phyloP scores from a whole-genome alignment of 2,329 filamentous ascomycete species.

The Ceratocystiopsis sp. region DNA sequence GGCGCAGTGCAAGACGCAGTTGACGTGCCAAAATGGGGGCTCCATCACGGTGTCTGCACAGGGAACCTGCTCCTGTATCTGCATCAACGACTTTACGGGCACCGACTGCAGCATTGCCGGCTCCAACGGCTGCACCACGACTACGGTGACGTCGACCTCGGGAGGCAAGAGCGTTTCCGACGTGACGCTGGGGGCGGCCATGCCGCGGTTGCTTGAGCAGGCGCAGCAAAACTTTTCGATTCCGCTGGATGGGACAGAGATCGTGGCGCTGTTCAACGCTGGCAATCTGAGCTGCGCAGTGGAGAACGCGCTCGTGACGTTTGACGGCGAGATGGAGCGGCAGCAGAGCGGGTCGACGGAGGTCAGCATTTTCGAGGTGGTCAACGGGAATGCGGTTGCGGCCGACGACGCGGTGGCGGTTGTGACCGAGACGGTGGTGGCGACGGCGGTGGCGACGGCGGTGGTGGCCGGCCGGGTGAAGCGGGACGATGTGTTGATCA shows the following conservation, averaged over 20 bases:
- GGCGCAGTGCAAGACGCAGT: slow-evolving; percentile 39
- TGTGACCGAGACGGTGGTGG: slow-evolving; percentile 6
- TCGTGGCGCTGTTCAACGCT: slow-evolving; percentile 61
- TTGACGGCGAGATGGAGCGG: slow-evolving; percentile 40
- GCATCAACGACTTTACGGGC: slow-evolving; percentile 69
- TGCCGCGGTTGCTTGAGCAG: slow-evolving; percentile 55
- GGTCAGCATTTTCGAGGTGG: slow-evolving; percentile 9
- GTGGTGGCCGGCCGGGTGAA: no score
- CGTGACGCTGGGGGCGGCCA: slow-evolving; percentile 64
- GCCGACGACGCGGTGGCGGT: slow-evolving; percentile 2
- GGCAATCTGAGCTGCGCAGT: slow-evolving; percentile 63
- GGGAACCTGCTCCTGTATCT: slow-evolving; percentile 67
- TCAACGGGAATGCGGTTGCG: not conserved
- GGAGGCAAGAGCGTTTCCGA: slow-evolving; percentile 31
- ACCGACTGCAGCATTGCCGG: slow-evolving; percentile 31
- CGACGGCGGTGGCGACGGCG: slow-evolving; percentile 4
- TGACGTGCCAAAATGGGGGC: slow-evolving; percentile 65
- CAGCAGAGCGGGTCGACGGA: slow-evolving; percentile 15
- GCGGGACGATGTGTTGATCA: no score
- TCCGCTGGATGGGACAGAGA: slow-evolving; percentile 48
- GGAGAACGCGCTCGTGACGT: slow-evolving; percentile 78
- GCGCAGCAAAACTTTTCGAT: slow-evolving; percentile 57
- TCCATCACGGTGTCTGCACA: slow-evolving; percentile 48
- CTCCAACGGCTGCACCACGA: slow-evolving; percentile 35
- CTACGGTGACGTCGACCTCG: slow-evolving; percentile 18